Evolutionary conservation across 495 filamentous ascomycete genomes (phyloP), one percentile per base, ranked within the genome.

Genomic region (Jackrogersella minutella): DNA sequence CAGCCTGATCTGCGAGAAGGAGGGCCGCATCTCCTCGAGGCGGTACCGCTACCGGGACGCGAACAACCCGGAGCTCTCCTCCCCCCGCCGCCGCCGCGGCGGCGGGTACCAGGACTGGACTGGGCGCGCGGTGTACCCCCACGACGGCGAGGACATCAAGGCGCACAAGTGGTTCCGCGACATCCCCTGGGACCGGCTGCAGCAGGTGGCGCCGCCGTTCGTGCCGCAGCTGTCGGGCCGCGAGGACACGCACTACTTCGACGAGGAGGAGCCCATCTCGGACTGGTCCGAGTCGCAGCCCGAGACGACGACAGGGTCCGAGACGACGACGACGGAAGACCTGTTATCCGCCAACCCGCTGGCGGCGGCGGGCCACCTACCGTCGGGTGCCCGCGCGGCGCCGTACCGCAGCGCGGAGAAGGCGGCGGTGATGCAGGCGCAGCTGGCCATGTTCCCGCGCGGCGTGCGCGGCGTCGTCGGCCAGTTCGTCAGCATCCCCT

Each of bases 201-300:
- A 93, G 69, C 71, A 84, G 13, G 81, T 84, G 50, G 75, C 80
- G 31, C 92, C 94, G 9, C 94, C 93, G 3, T 90, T 91, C 63
- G 80, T 96, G 5, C 94, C 94, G 36, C 74, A 74, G 19, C 87
- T 96, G 28, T 82, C 79, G 30, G 79, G 82, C 21, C 81, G 84
- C 69, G 92, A 94, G 59, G 92, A 97, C 65, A 97, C 93, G 10
- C 88, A 90, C 58, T 97, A 96, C 73, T 97, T 97, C 64, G 90
- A 96, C 51, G 90, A 94, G 51, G 88, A 89, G 63, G 87, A 88
- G 34, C 78, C 86, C n/a, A 84, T 90, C 57, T 87, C 81, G 33
- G 82, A 84, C 60, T 82, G 79, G 74, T 81, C 77, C 5, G 77
- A 79, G 30, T 74, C 78, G 14, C 68, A 66, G 41, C 72, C 69